These are phyloP conservation scores for Leishmania amazonensis DNA, from an alignment of 208 protist genomes.

Conservation along the genomic window DNA sequence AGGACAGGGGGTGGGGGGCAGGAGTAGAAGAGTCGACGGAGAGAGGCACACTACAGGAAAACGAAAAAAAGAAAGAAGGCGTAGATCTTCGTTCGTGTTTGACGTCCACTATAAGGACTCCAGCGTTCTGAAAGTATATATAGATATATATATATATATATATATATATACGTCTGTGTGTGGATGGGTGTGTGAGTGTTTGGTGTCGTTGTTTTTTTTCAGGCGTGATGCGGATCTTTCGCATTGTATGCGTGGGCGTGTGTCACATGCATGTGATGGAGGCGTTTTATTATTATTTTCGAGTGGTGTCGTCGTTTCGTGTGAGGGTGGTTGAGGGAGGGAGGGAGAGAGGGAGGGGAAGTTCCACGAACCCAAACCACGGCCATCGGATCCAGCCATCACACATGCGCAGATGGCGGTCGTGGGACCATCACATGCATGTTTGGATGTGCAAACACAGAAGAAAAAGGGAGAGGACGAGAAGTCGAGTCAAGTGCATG, in stretches of 20 bases:
- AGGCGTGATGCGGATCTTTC: not conserved
- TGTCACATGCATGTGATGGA: too few relatives aligned
- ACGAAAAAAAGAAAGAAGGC: not conserved
- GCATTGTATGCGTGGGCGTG: too few relatives aligned
- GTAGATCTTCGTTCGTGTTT: not conserved
- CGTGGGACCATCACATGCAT: not conserved
- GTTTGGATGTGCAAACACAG: not conserved
- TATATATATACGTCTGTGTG: not conserved
- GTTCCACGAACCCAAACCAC: not conserved
- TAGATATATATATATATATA: not conserved
- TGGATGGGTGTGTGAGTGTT: not conserved
- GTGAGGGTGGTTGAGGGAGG: not conserved
- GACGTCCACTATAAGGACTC: not conserved
- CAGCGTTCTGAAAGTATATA: not conserved
- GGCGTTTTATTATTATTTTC: too few relatives aligned
- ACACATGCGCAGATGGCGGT: not conserved
- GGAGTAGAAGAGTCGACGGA: constrained; percentile 1
- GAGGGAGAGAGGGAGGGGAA: not conserved
- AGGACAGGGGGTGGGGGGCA: not conserved
- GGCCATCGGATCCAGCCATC: not conserved
- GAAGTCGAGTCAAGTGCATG: not conserved
- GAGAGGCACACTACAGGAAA: not conserved
- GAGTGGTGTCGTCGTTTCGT: too few relatives aligned
- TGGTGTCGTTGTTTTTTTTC: not conserved
- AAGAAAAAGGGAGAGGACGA: not conserved